phyloP scores from a whole-genome alignment of 768 basidiomycete species.

The Rhizopogon roseolus region DNA sequence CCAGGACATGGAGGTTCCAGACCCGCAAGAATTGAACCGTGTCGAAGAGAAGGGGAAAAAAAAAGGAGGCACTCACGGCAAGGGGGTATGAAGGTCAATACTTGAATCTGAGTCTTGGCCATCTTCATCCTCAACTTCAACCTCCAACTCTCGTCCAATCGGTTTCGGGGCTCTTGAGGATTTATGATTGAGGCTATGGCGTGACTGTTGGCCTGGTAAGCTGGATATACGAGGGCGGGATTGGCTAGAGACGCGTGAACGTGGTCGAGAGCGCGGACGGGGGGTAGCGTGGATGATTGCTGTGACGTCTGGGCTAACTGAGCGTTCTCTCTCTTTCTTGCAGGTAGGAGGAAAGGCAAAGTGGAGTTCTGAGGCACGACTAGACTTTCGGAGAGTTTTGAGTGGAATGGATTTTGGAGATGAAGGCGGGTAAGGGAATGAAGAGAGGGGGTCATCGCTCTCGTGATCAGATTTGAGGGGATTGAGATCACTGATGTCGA shows the following conservation, averaged over 20 bases:
- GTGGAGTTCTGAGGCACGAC: slow-evolving; percentile 10
- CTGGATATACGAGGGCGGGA: slow-evolving; percentile 21
- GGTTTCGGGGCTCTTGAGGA: not conserved
- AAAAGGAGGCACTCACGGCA: slow-evolving; percentile 47
- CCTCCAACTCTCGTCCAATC: not conserved
- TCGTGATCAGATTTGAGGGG: slow-evolving; percentile 25
- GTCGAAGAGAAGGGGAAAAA: not conserved
- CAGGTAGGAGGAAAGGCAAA: slow-evolving; percentile 8
- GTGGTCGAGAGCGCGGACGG: slow-evolving; percentile 24
- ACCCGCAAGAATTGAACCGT: no score
- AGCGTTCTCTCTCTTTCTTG: slow-evolving; percentile 13
- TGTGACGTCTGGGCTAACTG: slow-evolving; percentile 34
- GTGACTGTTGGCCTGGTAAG: not conserved
- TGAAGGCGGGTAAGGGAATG: slow-evolving; percentile 19
- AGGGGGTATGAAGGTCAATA: slow-evolving; percentile 62
- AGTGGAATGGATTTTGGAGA: slow-evolving; percentile 1
- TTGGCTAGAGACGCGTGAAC: not conserved
- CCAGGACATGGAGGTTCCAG: not conserved
- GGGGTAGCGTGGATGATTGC: slow-evolving; percentile 36
- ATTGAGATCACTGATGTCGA: slow-evolving; percentile 28
- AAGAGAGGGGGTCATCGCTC: slow-evolving; percentile 23
- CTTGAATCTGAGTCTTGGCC: slow-evolving; percentile 56
- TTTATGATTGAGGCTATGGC: not conserved
- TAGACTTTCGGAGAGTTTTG: slow-evolving; percentile 20
- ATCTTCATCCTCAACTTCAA: slow-evolving; percentile 21